Conservation (phyloP, 2,329 filamentous ascomycete genomes). For the Triangularia setosa region DNA sequence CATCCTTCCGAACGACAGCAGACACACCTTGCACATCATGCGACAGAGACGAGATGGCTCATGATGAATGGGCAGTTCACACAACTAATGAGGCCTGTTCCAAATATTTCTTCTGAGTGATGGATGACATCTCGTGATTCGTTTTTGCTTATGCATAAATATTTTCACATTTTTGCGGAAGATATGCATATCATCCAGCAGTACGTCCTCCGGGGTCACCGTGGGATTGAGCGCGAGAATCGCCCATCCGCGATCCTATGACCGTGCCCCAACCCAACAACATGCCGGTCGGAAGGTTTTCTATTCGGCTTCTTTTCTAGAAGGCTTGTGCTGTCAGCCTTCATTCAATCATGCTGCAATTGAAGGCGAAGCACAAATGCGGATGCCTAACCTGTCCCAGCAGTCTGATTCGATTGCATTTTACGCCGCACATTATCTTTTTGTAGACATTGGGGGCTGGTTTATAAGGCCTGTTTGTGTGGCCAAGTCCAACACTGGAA, state of each 20-base stretch:
- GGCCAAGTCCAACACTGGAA: background rate
- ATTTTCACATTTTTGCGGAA: background rate
- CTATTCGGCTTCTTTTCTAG: background rate
- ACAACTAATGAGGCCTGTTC: background rate
- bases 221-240: background rate
- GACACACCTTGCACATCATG: background rate
- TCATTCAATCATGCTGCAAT: background rate
- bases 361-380: background rate
- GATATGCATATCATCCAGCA: background rate
- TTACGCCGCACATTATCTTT: background rate
- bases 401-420: background rate
- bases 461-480: background rate
- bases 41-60: background rate
- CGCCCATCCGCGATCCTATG: background rate
- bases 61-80: background rate
- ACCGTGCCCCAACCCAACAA: background rate
- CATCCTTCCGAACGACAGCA: background rate
- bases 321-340: background rate
- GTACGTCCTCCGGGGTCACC: background rate
- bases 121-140: background rate
- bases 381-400: background rate
- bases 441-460: background rate
- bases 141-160: background rate
- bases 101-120: background rate
- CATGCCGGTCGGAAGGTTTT: background rate